Conservation (phyloP, 495 filamentous ascomycete genomes). For the Tricharina praecox region DNA sequence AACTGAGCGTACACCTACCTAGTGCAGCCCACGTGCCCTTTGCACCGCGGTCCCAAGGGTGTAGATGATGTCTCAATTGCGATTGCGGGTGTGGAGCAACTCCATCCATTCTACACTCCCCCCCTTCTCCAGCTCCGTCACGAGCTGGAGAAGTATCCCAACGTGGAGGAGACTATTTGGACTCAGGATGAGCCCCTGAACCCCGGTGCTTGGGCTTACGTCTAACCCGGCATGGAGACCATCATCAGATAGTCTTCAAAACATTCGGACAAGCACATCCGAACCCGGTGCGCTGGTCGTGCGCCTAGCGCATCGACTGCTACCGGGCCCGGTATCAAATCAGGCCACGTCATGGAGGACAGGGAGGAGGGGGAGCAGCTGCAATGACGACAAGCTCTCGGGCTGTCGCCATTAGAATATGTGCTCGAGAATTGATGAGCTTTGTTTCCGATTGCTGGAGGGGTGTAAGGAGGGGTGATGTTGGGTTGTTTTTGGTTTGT, state of each 20-base stretch:
- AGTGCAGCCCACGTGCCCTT: no score
- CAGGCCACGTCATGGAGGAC: constrained; percentile 67
- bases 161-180: constrained; percentile 92
- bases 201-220: constrained; percentile 87
- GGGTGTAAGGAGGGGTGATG: no score
- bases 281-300: constrained; percentile 92
- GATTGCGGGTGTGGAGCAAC: constrained; percentile 89
- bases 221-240: constrained; percentile 90
- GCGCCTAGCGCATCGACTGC: constrained; percentile 80
- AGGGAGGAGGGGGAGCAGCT: constrained; percentile 91
- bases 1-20: no score
- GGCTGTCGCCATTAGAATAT: no score
- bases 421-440: no score
- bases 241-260: constrained; percentile 60
- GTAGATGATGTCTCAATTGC: no score
- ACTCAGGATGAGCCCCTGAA: constrained; percentile 94
- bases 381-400: no score
- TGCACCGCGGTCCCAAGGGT: no score
- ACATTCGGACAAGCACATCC: constrained; percentile 87
- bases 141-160: constrained; percentile 89
- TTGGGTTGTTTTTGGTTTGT: no score
- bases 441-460: no score
- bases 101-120: constrained; percentile 98
- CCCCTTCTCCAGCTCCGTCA: constrained; percentile 90
- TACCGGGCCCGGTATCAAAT: constrained; percentile 83